Conservation (phyloP, 2,329 filamentous ascomycete species). For the Colletotrichum musae region DNA sequence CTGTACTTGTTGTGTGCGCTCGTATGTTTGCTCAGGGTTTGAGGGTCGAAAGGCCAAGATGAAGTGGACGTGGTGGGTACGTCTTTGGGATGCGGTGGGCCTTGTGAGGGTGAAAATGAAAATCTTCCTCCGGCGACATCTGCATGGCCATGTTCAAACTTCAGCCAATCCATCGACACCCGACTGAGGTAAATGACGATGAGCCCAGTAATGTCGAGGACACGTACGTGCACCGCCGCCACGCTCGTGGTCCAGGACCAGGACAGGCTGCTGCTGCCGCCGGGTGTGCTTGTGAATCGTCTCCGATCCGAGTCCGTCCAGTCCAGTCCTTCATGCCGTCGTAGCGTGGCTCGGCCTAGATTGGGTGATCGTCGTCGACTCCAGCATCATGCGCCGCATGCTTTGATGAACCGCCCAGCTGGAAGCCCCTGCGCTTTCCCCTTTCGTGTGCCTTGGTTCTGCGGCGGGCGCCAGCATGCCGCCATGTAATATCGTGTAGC, state of each 20-base stretch:
- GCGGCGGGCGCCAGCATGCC: not conserved
- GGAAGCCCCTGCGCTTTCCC: slow-evolving; percentile 5
- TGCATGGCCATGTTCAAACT: slow-evolving; percentile 12
- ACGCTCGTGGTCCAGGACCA: not conserved
- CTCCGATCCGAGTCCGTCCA: too few species aligned
- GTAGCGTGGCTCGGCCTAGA: not conserved
- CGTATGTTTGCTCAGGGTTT: not conserved
- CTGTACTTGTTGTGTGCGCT: too few species aligned
- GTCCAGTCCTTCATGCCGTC: too few species aligned
- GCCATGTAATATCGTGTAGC: not conserved
- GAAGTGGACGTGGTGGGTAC: slow-evolving; percentile 23
- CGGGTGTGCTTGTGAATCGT: too few species aligned
- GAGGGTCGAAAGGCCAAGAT: slow-evolving; percentile 13
- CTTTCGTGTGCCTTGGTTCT: not conserved
- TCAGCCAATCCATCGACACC: slow-evolving; percentile 10
- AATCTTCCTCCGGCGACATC: slow-evolving; percentile 17
- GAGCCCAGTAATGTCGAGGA: slow-evolving; percentile 25
- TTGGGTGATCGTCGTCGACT: not conserved
- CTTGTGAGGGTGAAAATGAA: not conserved
- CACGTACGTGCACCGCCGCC: slow-evolving; percentile 11
- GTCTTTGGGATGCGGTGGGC: slow-evolving; percentile 13
- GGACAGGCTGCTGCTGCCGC: too few species aligned
- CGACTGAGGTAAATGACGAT: slow-evolving; percentile 28
- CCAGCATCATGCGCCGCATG: not conserved
- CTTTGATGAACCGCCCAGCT: slow-evolving; percentile 9